Base-by-base conservation (phyloP, 2,329 filamentous ascomycete species). In the Orbilia ellipsospora region DNA sequence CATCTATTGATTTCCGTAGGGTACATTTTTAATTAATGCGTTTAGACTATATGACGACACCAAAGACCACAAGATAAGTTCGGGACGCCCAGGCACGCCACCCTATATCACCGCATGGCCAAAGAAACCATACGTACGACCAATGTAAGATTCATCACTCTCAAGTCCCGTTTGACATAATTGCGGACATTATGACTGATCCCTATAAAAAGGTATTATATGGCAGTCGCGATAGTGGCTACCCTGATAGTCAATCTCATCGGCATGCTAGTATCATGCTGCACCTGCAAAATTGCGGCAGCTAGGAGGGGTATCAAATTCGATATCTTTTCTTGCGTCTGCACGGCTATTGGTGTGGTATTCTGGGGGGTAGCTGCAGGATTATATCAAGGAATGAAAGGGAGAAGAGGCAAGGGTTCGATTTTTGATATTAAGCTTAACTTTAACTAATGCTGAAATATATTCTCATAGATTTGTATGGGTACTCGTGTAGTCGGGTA, bases 41-140 rank as follows among this genome's bases (percentile, higher is more conserved):
- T 60, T 61, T 28, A 52, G 60, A 23, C 16, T 69, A 31, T 75
- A 63, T 52, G 57, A 64, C 26, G 36, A 68, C 8, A 54, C 72
- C 1, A 57, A 50, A 23, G 40, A 64, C 13, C 59, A 64, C 23
- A 75, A 48, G 56, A 75, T 68, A 54, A 75, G 72, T 45, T 56
- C 56, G 18, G 72, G 72, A 4, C 72, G 72, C 15, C 64, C 72
- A 8, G 72, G 72, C 0, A 64, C 72, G 31, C 28, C 40, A 8
- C 72, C 72, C 26, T 69, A 68, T 15, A 75, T 75, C 52, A 69
- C 72, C 54, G 72, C 72, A 64, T 75, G 72, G 72, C 72, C 72
- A 4, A 54, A 7, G 10, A 51, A 68, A 20, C 72, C 72, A 7
- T 64, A 75, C 31, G 48, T 59, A 15, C 44, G 55, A 2, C 72